Conservation (phyloP, 140 eudicot genomes). For the Flaveria floridana region DNA sequence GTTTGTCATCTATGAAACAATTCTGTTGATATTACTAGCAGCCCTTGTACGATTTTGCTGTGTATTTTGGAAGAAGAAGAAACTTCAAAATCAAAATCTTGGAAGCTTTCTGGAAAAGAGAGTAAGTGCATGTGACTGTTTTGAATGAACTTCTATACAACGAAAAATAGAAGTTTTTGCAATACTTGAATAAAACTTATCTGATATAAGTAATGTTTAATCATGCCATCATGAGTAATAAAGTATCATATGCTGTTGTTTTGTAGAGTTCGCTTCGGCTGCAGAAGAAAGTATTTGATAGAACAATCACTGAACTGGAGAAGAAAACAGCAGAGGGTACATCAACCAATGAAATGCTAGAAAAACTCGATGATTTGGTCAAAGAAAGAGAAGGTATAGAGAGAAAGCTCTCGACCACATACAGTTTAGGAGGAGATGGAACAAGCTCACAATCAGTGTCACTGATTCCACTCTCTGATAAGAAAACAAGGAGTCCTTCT, state of each 20-base stretch:
- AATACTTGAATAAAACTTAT: background rate
- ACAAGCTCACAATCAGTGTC: constrained; percentile 41
- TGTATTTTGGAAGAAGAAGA: constrained; percentile 80
- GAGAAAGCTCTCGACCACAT: constrained; percentile 75
- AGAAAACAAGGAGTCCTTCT: constrained; percentile 56
- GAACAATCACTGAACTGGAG: constrained; percentile 67
- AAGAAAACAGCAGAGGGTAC: constrained; percentile 58
- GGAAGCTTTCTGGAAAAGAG: constrained; percentile 82
- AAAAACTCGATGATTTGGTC: constrained; percentile 57
- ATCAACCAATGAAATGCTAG: constrained; percentile 51
- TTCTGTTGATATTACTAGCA: constrained; percentile 52
- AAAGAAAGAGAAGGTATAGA: constrained; percentile 57
- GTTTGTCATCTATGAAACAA: constrained; percentile 70
- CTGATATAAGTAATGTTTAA: background rate
- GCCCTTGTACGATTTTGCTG: constrained; percentile 65
- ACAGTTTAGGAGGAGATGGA: constrained; percentile 75
- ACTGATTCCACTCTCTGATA: constrained; percentile 59
- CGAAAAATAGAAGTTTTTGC: background rate
- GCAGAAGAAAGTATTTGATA: constrained; percentile 68
- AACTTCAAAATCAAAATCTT: constrained; percentile 71
- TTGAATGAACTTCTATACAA: no score
- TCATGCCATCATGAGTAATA: background rate
- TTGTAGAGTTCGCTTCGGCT: constrained; percentile 70
- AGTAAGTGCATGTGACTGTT: constrained; percentile 43
- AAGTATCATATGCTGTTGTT: background rate